Evolutionary conservation across 2,329 filamentous ascomycete genomes (phyloP).

Genomic region (Beauveria rudraprayagi): DNA sequence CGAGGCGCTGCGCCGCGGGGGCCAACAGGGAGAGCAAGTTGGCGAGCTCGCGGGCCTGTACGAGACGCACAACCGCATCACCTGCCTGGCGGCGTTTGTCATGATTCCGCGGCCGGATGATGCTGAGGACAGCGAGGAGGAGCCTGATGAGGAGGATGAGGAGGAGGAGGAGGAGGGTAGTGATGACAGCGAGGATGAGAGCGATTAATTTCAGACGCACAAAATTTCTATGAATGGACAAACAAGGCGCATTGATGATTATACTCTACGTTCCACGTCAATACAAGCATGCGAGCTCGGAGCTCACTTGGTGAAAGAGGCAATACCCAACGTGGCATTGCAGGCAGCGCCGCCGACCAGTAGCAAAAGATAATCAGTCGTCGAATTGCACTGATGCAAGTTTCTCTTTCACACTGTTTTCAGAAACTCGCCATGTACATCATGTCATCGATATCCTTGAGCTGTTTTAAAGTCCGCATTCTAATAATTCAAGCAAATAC

Average conservation of each 20-base stretch:
- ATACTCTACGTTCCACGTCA: neutral
- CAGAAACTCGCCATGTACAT: no score
- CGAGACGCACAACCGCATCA: slow-evolving; percentile 81
- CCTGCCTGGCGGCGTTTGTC: slow-evolving; percentile 76
- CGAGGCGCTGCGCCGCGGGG: slow-evolving; percentile 29
- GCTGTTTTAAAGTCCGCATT: neutral
- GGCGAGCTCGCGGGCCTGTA: slow-evolving; percentile 68
- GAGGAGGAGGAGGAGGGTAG: slow-evolving; percentile 27
- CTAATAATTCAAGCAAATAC: neutral
- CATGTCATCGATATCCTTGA: no score
- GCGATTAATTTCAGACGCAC: slow-evolving; percentile 13
- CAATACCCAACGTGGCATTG: neutral
- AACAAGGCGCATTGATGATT: neutral
- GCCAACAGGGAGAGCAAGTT: slow-evolving; percentile 28
- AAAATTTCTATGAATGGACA: neutral
- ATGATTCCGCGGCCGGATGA: slow-evolving; percentile 65
- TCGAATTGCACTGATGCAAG: no score
- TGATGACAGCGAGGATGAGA: slow-evolving; percentile 26
- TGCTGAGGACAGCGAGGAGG: slow-evolving; percentile 50
- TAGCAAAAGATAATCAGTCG: no score
- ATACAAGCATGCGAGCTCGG: no score
- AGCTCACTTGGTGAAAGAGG: neutral
- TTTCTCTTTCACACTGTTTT: no score
- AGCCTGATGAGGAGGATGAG: slow-evolving; percentile 28
- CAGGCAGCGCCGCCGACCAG: no score